A percentile compares a stretch with the other conserved stretches of the same genome.
Conservation (phyloP, 441 rosid genomes). For the Biscutella laevigata region DNA sequence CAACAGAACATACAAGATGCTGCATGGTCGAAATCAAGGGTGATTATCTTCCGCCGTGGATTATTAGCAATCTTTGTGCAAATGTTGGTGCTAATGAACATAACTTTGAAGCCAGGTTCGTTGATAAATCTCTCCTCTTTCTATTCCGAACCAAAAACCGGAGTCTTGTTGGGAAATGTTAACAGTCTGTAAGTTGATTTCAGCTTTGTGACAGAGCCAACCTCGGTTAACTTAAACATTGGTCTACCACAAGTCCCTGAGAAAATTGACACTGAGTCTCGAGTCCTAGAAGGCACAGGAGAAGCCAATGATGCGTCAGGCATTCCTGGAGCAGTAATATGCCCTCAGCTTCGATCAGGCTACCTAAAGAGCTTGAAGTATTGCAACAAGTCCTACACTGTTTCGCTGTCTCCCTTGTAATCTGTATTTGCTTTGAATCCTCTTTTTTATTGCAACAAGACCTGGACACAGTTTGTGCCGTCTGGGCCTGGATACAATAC, state of each 20-base stretch:
- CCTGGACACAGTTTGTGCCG: no score
- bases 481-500: no score
- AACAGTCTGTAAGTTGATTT: slow-evolving; percentile 12
- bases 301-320: slow-evolving; percentile 29
- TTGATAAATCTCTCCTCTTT: slow-evolving; percentile 1
- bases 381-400: slow-evolving; percentile 45
- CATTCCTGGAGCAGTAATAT: slow-evolving; percentile 31
- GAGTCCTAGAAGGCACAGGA: slow-evolving; percentile 27
- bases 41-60: slow-evolving; percentile 79
- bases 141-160: background rate
- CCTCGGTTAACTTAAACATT: slow-evolving; percentile 62
- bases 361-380: slow-evolving; percentile 62
- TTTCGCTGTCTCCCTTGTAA: slow-evolving; percentile 49
- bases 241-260: slow-evolving; percentile 36
- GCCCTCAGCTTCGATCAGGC: slow-evolving; percentile 47
- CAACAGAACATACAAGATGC: slow-evolving; percentile 30
- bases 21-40: slow-evolving; percentile 62
- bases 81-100: slow-evolving; percentile 44
- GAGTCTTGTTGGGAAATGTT: background rate
- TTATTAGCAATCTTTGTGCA: slow-evolving; percentile 57
- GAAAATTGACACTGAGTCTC: slow-evolving; percentile 30
- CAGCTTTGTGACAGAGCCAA: slow-evolving; percentile 68
- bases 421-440: slow-evolving; percentile 8
- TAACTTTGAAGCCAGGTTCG: slow-evolving; percentile 75
- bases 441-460: no score